Evolutionary conservation across 2,329 filamentous ascomycete genomes (phyloP).

Genomic region (Claviceps capensis): DNA sequence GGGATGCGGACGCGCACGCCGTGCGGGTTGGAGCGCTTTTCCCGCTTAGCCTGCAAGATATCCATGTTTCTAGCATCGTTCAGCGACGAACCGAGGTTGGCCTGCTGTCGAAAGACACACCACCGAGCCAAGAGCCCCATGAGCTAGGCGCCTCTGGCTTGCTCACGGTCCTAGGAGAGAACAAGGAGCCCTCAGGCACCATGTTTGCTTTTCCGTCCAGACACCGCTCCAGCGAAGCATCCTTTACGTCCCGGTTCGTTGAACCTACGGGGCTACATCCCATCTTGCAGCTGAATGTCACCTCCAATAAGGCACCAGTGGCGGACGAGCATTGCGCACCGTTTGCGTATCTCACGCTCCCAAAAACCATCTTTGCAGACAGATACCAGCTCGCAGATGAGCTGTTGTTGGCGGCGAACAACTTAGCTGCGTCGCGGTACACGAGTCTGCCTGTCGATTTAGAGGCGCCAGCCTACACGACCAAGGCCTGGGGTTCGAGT

Average conservation of each 20-base stretch:
- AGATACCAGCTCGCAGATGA: constrained; percentile 68
- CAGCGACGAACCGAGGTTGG: constrained; percentile 63
- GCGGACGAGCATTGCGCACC: constrained; percentile 51
- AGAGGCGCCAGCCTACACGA: constrained; percentile 75
- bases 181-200: constrained; percentile 57
- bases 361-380: constrained; percentile 71
- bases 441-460: constrained; percentile 71
- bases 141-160: constrained; percentile 70
- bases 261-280: constrained; percentile 73
- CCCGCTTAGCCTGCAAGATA: constrained; percentile 29
- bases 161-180: constrained; percentile 63
- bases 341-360: constrained; percentile 72
- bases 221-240: constrained; percentile 46
- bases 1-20: constrained; percentile 51
- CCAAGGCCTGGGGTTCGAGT: constrained; percentile 64
- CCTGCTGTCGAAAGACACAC: constrained; percentile 52
- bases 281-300: constrained; percentile 55
- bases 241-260: constrained; percentile 52
- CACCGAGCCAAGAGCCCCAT: constrained; percentile 46
- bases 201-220: constrained; percentile 75
- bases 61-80: constrained; percentile 26
- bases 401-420: constrained; percentile 69
- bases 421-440: constrained; percentile 54
- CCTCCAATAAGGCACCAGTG: constrained; percentile 34
- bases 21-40: constrained; percentile 54